Conservation (phyloP, 306 rosid species). For the Pachyrhizus erosus region DNA sequence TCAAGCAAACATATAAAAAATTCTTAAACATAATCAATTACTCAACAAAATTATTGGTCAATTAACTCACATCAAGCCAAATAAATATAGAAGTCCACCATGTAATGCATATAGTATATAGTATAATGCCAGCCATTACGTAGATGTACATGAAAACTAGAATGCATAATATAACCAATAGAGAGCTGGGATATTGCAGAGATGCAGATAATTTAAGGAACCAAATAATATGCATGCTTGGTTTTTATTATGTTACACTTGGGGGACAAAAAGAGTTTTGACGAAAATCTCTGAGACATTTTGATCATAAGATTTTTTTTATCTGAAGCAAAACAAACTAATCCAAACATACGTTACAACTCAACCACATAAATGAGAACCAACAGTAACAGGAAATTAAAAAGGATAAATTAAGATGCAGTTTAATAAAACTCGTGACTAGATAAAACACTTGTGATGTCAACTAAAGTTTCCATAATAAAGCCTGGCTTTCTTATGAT, state of each 20-base stretch:
- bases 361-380: slow-evolving; percentile 19
- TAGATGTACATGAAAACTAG: neutral
- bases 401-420: slow-evolving; percentile 16
- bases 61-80: slow-evolving; percentile 18
- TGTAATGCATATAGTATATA: slow-evolving; percentile 4
- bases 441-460: slow-evolving; percentile 11
- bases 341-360: neutral
- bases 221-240: neutral
- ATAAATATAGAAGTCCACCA: slow-evolving; percentile 13
- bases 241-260: neutral
- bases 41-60: slow-evolving; percentile 5
- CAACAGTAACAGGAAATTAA: slow-evolving; percentile 27
- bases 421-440: neutral
- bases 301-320: neutral
- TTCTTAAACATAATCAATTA: neutral
- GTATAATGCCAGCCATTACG: neutral
- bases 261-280: neutral
- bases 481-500: neutral
- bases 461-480: neutral
- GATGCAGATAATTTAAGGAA: slow-evolving; percentile 14
- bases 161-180: neutral
- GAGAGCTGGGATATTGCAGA: neutral
- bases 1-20: slow-evolving; percentile 9
- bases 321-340: slow-evolving; percentile 18
- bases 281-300: slow-evolving; percentile 3